Percentiles rank a stretch among this genome's conserved stretches.
Conservation (phyloP, 2,329 filamentous ascomycete species). For the Aureobasidium leucospermi region DNA sequence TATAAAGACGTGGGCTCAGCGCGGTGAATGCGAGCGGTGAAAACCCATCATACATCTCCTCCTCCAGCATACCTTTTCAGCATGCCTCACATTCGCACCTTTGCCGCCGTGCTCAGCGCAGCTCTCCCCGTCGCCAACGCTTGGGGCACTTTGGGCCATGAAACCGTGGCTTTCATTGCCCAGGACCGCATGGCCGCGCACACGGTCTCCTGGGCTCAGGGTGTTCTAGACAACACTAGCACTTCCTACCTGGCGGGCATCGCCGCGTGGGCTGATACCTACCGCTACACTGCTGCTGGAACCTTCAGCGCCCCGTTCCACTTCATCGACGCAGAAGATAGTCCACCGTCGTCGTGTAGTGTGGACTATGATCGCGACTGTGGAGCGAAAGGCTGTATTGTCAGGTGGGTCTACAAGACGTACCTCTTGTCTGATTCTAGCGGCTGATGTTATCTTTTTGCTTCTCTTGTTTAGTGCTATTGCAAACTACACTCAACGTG, state of each 20-base stretch:
- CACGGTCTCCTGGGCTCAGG: conserved; percentile 39
- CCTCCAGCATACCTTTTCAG: background rate
- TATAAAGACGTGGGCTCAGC: too few species aligned
- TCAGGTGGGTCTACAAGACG: conserved; percentile 20
- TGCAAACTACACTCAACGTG: conserved; percentile 43
- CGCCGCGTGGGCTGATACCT: conserved; percentile 49
- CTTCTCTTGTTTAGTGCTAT: conserved; percentile 34
- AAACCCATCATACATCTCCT: too few species aligned
- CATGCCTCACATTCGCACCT: background rate
- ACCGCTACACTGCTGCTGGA: conserved; percentile 42
- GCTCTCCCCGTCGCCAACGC: conserved; percentile 25
- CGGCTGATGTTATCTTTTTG: too few species aligned
- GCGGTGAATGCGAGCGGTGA: too few species aligned
- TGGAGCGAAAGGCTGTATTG: conserved; percentile 41
- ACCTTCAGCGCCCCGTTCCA: conserved; percentile 42
- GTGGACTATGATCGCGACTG: conserved; percentile 48
- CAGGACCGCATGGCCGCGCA: conserved; percentile 39
- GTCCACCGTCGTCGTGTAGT: conserved; percentile 40
- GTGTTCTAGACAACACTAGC: conserved; percentile 36
- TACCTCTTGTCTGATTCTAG: too few species aligned
- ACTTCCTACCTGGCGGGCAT: conserved; percentile 44
- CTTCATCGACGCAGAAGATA: conserved; percentile 45
- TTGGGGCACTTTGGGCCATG: conserved; percentile 49
- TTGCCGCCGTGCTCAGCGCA: conserved; percentile 10
- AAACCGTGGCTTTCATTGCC: conserved; percentile 49